A percentile compares a stretch with the other conserved stretches of the same genome.
phyloP scores from a whole-genome alignment of 257 asterid genomes.

The Henckelia pumila region DNA sequence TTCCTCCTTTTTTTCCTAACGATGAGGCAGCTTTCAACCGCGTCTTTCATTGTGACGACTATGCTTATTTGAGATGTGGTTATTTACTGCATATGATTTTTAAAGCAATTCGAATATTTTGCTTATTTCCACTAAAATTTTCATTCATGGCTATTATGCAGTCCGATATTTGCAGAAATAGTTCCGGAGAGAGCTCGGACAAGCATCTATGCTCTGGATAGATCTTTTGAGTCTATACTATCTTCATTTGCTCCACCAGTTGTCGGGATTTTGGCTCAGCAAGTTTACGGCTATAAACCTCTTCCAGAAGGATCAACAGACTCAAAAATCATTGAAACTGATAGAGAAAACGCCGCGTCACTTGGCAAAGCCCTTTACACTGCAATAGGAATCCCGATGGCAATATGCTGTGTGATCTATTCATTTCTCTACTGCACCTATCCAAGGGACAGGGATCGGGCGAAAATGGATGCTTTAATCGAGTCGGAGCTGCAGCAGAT shows the following conservation, averaged over 20 bases:
- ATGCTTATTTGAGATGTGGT: too few relatives aligned
- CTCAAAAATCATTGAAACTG: conserved; percentile 44
- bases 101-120: too few relatives aligned
- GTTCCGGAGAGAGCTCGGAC: conserved; percentile 79
- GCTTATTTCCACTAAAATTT: neutral
- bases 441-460: conserved; percentile 80
- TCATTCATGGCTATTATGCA: conserved; percentile 27
- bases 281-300: conserved; percentile 66
- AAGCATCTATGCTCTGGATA: conserved; percentile 75
- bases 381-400: conserved; percentile 80
- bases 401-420: conserved; percentile 62
- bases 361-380: conserved; percentile 89
- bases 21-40: too few relatives aligned
- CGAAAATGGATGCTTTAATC: conserved; percentile 62
- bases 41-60: too few relatives aligned
- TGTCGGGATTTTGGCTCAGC: conserved; percentile 74
- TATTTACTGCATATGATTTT: neutral
- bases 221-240: conserved; percentile 74
- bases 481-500: conserved; percentile 55
- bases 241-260: conserved; percentile 88
- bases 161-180: conserved; percentile 87
- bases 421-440: conserved; percentile 73
- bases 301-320: conserved; percentile 37
- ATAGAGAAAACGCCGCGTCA: conserved; percentile 76
- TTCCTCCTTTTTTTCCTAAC: too few relatives aligned